These are phyloP conservation scores for Ceratocystis colombiana DNA, from an alignment of 2,329 filamentous ascomycete species.

Conservation along the genomic window DNA sequence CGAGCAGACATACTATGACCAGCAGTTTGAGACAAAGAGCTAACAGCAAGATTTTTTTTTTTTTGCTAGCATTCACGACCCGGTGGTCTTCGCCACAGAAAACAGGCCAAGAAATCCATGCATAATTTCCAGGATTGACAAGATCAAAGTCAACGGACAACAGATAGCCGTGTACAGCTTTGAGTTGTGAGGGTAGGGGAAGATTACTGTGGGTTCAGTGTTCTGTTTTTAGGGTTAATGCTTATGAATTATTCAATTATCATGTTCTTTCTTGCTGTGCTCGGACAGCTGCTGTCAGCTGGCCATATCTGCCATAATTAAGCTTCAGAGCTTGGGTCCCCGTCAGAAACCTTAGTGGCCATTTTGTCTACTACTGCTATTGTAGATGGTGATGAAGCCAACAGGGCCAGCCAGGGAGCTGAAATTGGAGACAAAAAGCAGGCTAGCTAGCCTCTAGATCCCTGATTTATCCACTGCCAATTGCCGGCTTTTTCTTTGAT, in stretches of 20 bases:
- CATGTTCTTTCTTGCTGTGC: background rate
- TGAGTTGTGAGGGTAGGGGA: too few relatives aligned
- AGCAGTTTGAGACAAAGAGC: background rate
- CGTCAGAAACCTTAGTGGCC: conserved; percentile 3
- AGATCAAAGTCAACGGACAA: too few relatives aligned
- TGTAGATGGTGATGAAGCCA: conserved; percentile 3
- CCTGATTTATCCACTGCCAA: conserved; percentile 6
- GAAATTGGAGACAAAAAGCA: background rate
- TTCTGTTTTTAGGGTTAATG: background rate
- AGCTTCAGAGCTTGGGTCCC: conserved; percentile 9
- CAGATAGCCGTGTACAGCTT: background rate
- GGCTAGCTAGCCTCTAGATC: background rate
- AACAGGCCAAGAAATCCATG: background rate
- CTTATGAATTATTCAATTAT: too few relatives aligned
- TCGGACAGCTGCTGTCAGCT: background rate
- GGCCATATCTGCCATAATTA: background rate
- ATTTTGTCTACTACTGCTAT: conserved; percentile 6
- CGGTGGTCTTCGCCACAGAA: background rate
- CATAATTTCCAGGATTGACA: background rate
- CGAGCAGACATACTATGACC: too few relatives aligned
- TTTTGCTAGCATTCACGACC: conserved; percentile 19
- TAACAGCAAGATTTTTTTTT: background rate
- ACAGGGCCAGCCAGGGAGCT: background rate
- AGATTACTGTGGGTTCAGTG: background rate
- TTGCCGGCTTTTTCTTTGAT: conserved; percentile 11